Percentiles rank a stretch among this genome's conserved stretches.
These are phyloP conservation scores for Ophiostoma novo-ulmi DNA, from an alignment of 2,329 filamentous ascomycete species.

Conservation along the genomic window DNA sequence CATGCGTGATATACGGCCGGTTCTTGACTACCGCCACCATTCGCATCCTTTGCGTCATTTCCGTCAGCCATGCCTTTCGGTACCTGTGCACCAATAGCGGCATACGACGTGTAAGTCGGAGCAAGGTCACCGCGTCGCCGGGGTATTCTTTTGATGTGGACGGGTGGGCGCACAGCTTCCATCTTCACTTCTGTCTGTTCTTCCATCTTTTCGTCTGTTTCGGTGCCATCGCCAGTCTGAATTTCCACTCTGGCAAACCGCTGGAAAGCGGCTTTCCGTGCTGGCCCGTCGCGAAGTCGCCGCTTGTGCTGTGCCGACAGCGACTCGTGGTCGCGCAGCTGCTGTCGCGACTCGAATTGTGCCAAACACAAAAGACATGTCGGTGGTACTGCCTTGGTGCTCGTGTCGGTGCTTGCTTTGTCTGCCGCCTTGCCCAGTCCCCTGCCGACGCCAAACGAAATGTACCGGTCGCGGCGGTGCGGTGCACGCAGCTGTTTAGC, in stretches of 20 bases:
- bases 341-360: conserved; percentile 48
- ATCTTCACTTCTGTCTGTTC: conserved; percentile 29
- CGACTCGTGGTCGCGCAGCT: conserved; percentile 31
- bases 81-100: conserved; percentile 27
- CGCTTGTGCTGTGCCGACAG: conserved; percentile 29
- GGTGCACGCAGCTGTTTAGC: conserved; percentile 29
- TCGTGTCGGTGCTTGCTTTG: not conserved
- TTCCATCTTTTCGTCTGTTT: not conserved
- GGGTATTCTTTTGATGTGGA: conserved; percentile 29
- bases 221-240: not conserved
- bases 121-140: conserved; percentile 33
- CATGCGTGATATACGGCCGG: conserved; percentile 31
- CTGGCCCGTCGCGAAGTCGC: conserved; percentile 23
- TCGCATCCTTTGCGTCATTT: conserved; percentile 30
- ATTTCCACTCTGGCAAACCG: conserved; percentile 22
- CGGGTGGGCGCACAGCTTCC: conserved; percentile 15
- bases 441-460: conserved; percentile 55
- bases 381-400: conserved; percentile 5
- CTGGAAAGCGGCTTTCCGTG: conserved; percentile 22
- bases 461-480: conserved; percentile 37
- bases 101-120: conserved; percentile 50
- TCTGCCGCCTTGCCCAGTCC: conserved; percentile 23
- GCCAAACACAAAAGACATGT: conserved; percentile 57
- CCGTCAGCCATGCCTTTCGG: conserved; percentile 34
- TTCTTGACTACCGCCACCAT: conserved; percentile 22